Percentiles rank a stretch among this genome's conserved stretches.
These are phyloP conservation scores for Entomortierella lignicola DNA, from an alignment of 192 early-diverging fungal species.

Conservation along the genomic window DNA sequence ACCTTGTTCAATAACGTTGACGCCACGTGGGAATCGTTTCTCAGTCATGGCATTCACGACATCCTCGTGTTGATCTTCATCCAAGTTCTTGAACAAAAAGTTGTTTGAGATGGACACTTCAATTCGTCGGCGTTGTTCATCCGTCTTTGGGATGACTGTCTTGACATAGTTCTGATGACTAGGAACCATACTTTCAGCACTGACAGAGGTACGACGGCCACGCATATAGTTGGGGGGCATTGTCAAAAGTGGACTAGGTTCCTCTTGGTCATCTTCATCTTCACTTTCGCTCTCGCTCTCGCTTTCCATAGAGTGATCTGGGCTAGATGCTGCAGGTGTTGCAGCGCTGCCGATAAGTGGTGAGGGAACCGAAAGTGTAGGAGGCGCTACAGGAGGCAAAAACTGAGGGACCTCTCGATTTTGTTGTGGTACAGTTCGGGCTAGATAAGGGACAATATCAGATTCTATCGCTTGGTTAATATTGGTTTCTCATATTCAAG, in stretches of 20 bases:
- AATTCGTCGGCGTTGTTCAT: constrained; percentile 87
- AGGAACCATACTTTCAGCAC: constrained; percentile 97
- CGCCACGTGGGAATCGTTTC: constrained; percentile 75
- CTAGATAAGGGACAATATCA: constrained; percentile 17
- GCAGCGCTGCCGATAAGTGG: constrained; percentile 47
- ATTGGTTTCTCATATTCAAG: no score
- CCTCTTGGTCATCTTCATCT: constrained; percentile 69
- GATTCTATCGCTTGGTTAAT: background rate
- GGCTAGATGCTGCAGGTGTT: constrained; percentile 58
- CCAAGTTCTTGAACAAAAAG: constrained; percentile 93
- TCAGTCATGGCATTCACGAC: constrained; percentile 98
- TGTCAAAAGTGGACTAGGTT: constrained; percentile 67
- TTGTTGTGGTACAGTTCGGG: constrained; percentile 49
- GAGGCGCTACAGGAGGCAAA: constrained; percentile 59
- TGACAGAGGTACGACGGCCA: constrained; percentile 93
- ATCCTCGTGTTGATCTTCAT: constrained; percentile 95
- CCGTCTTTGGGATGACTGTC: constrained; percentile 88
- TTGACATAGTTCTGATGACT: constrained; percentile 85
- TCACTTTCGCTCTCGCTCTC: constrained; percentile 60
- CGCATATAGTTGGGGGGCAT: constrained; percentile 81
- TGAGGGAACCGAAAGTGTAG: constrained; percentile 43
- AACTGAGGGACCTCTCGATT: constrained; percentile 57
- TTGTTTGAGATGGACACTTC: constrained; percentile 84
- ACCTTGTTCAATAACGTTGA: constrained; percentile 92
- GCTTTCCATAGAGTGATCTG: constrained; percentile 61